These are phyloP conservation scores for Lactifluus volemus DNA, from an alignment of 768 basidiomycete genomes.

Conservation along the genomic window DNA sequence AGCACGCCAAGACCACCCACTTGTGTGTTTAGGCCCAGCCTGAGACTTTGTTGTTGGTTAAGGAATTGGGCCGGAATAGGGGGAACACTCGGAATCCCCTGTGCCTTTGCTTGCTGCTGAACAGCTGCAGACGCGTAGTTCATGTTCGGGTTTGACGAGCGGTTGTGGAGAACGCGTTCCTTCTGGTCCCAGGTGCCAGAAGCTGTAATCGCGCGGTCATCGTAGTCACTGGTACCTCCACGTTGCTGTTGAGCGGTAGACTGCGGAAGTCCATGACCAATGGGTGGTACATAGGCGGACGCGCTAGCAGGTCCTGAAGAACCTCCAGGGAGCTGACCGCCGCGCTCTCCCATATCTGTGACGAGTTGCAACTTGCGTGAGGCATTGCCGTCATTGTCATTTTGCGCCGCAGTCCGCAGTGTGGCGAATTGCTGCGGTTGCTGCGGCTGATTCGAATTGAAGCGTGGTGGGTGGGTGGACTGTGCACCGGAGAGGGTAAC, in stretches of 20 bases:
- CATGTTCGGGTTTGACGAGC: conserved; percentile 62
- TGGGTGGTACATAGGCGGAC: conserved; percentile 36
- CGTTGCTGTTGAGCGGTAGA: conserved; percentile 27
- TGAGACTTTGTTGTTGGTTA: conserved; percentile 33
- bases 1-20: conserved; percentile 35
- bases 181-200: conserved; percentile 55
- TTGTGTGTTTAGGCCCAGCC: conserved; percentile 20
- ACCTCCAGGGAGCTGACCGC: conserved; percentile 38
- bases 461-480: conserved; percentile 58
- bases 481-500: conserved; percentile 35
- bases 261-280: conserved; percentile 33
- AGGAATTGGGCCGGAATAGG: conserved; percentile 67
- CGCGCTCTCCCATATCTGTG: conserved; percentile 60
- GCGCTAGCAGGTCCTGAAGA: conserved; percentile 42
- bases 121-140: conserved; percentile 41
- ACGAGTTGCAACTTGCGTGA: conserved; percentile 45
- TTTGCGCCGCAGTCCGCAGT: conserved; percentile 33
- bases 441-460: conserved; percentile 37
- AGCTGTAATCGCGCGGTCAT: conserved; percentile 31
- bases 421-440: conserved; percentile 38
- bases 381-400: conserved; percentile 27
- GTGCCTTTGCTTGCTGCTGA: conserved; percentile 26
- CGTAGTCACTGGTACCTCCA: conserved; percentile 21
- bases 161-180: conserved; percentile 46
- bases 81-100: conserved; percentile 54